phyloP scores from a whole-genome alignment of 2,329 filamentous ascomycete species.

The Paraphaeosphaeria sporulosa region DNA sequence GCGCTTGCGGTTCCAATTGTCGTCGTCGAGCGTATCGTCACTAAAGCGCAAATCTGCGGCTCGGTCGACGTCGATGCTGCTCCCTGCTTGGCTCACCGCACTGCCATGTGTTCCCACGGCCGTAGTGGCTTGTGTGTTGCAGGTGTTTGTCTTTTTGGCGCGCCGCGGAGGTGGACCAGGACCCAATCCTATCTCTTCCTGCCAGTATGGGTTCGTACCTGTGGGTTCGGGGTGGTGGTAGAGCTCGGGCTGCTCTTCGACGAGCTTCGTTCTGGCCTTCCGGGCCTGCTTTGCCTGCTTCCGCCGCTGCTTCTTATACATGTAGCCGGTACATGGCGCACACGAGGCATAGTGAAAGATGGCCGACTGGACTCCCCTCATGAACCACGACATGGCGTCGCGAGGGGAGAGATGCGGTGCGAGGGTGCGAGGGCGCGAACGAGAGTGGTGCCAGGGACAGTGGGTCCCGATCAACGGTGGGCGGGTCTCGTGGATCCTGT shows the following conservation, averaged over 20 bases:
- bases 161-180: constrained; percentile 72
- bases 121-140: constrained; percentile 64
- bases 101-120: constrained; percentile 62
- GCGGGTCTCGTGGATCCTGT: constrained; percentile 15
- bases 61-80: constrained; percentile 45
- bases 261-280: constrained; percentile 68
- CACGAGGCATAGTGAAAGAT: constrained; percentile 81
- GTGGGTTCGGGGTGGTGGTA: constrained; percentile 85
- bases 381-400: constrained; percentile 48
- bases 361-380: constrained; percentile 71
- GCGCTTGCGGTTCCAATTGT: constrained; percentile 77
- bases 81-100: constrained; percentile 54
- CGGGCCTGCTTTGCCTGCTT: constrained; percentile 74
- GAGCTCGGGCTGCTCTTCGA: constrained; percentile 73
- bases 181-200: constrained; percentile 83
- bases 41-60: constrained; percentile 35
- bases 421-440: constrained; percentile 6
- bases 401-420: background rate
- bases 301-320: constrained; percentile 73
- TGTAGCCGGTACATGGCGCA: constrained; percentile 77
- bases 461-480: constrained; percentile 1
- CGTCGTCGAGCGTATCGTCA: constrained; percentile 47
- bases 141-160: constrained; percentile 63
- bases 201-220: constrained; percentile 88
- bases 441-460: constrained; percentile 9